Percentiles rank a stretch among this genome's conserved stretches.
Conservation (phyloP, 805 yeast species). For the Metschnikowia koreensis region DNA sequence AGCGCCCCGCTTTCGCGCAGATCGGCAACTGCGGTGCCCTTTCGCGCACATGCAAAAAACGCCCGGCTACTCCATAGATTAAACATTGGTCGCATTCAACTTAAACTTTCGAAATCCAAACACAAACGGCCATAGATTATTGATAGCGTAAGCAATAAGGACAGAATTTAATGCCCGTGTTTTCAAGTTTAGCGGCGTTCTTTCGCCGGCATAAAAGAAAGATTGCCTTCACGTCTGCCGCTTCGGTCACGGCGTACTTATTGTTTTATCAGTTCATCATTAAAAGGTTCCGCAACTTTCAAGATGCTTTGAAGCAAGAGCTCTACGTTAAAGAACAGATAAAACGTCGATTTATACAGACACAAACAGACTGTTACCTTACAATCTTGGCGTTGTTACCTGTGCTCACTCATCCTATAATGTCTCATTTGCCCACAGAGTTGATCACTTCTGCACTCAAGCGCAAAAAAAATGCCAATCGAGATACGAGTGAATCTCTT, state of each 20-base stretch:
- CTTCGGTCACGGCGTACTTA: conserved; percentile 35
- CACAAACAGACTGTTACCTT: conserved; percentile 84
- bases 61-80: conserved; percentile 1
- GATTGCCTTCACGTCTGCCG: conserved; percentile 32
- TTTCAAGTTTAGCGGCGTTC: conserved; percentile 39
- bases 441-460: conserved; percentile 67
- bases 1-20: background rate
- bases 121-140: background rate
- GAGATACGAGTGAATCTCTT: conserved; percentile 42
- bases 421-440: conserved; percentile 67
- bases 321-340: conserved; percentile 49
- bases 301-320: conserved; percentile 40
- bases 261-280: conserved; percentile 39
- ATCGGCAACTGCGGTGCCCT: background rate
- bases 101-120: background rate
- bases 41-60: conserved; percentile 6
- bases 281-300: conserved; percentile 39
- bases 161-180: conserved; percentile 32
- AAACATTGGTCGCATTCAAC: conserved; percentile 1
- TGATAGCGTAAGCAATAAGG: background rate
- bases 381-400: conserved; percentile 83
- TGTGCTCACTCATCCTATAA: conserved; percentile 63
- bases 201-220: conserved; percentile 41
- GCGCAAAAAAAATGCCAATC: conserved; percentile 44
- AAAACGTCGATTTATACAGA: conserved; percentile 81